These are phyloP conservation scores for Kockiozyma suomiensis DNA, from an alignment of 805 yeast species.

Conservation along the genomic window DNA sequence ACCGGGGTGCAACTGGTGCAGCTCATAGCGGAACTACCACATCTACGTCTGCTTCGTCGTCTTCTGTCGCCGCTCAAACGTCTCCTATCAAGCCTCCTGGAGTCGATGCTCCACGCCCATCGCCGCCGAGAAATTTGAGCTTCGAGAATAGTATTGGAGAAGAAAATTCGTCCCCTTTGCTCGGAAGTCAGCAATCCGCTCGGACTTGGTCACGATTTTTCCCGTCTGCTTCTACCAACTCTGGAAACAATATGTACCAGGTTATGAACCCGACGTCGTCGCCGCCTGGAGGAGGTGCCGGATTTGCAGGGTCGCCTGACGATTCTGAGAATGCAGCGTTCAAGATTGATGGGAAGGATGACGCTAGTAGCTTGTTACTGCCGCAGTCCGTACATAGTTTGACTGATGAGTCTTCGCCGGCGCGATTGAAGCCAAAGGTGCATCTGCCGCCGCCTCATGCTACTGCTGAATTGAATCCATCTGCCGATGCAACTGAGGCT, in stretches of 20 bases:
- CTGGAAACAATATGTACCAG: neutral
- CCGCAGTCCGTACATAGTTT: constrained; percentile 28
- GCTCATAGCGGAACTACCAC: neutral
- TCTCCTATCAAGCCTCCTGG: constrained; percentile 17
- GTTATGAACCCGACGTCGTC: constrained; percentile 2
- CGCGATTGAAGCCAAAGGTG: constrained; percentile 23
- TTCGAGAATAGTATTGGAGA: neutral
- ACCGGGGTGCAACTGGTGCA: neutral
- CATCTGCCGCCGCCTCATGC: constrained; percentile 24
- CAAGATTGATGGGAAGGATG: constrained; percentile 4
- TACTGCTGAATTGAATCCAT: constrained; percentile 17
- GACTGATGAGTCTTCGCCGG: constrained; percentile 25
- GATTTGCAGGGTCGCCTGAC: neutral
- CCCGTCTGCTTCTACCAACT: constrained; percentile 19
- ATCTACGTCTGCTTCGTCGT: neutral
- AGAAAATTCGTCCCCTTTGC: constrained; percentile 2
- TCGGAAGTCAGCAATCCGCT: constrained; percentile 10
- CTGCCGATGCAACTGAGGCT: constrained; percentile 13
- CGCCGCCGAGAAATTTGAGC: constrained; percentile 17
- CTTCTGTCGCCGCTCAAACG: constrained; percentile 12
- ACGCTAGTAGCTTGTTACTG: constrained; percentile 10
- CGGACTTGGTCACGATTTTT: constrained; percentile 28
- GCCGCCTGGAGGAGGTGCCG: constrained; percentile 10
- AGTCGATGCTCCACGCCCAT: constrained; percentile 5
- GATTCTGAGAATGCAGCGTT: constrained; percentile 4